Evolutionary conservation across 352 stramenopile genomes (phyloP).

Genomic region (Globisporangium middletonii): DNA sequence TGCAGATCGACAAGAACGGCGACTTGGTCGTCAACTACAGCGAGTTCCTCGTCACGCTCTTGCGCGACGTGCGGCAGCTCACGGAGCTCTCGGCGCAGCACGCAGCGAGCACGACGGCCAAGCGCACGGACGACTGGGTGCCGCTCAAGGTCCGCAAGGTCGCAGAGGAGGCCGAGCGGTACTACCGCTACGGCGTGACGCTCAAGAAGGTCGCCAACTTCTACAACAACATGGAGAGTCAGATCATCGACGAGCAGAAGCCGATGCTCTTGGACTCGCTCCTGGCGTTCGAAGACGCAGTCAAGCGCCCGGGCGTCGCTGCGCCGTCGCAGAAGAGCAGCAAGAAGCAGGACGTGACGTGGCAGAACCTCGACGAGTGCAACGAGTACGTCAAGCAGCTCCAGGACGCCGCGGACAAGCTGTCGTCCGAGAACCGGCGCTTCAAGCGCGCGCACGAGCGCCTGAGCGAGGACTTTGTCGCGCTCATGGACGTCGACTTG

Average conservation of each 20-base stretch:
- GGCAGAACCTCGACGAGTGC: slow-evolving; percentile 89
- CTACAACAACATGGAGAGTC: slow-evolving; percentile 94
- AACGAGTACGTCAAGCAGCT: slow-evolving; percentile 91
- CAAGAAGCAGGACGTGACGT: slow-evolving; percentile 73
- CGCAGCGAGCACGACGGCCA: not conserved
- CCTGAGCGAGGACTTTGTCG: slow-evolving; percentile 68
- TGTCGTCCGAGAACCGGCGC: slow-evolving; percentile 87
- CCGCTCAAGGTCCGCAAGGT: slow-evolving; percentile 59
- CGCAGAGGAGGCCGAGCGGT: slow-evolving; percentile 87
- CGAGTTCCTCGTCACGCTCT: slow-evolving; percentile 89
- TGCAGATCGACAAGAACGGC: slow-evolving; percentile 88
- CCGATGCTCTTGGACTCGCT: slow-evolving; percentile 92
- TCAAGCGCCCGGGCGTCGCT: slow-evolving; percentile 55
- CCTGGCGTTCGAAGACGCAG: slow-evolving; percentile 87
- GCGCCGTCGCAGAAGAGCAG: slow-evolving; percentile 18
- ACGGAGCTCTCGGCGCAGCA: slow-evolving; percentile 79
- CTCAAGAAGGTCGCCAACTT: slow-evolving; percentile 96
- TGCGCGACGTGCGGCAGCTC: slow-evolving; percentile 91
- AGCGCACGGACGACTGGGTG: slow-evolving; percentile 49
- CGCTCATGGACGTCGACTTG: slow-evolving; percentile 89
- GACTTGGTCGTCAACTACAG: slow-evolving; percentile 92
- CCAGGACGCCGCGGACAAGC: slow-evolving; percentile 82
- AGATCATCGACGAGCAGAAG: slow-evolving; percentile 94
- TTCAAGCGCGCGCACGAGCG: slow-evolving; percentile 88
- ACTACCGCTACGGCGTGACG: slow-evolving; percentile 92